Base-by-base conservation (phyloP, 768 basidiomycete species). In the Leccinellum rugosiceps region DNA sequence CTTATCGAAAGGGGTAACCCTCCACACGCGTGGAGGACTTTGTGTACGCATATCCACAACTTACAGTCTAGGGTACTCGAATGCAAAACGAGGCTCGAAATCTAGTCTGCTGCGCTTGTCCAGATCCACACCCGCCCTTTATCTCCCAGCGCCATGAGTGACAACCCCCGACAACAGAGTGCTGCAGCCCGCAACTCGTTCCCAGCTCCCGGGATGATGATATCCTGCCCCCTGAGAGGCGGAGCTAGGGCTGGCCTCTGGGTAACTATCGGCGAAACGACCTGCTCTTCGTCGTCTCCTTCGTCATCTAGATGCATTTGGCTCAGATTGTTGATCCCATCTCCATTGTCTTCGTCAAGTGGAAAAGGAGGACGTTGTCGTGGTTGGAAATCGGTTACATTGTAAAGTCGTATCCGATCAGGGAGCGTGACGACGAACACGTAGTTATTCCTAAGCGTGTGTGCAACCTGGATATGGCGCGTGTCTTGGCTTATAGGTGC, bases 391-490 rank as follows among this genome's bases (percentile, higher is more conserved):
- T 77, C 73, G 14, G 74, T 67, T 25, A 82, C 67, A 46, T 82
- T 85, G 61, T 80, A 65, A 15, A 85, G 65, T 32, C 65, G 75
- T 57, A 86, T 67, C 2, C 63, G 64, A 38, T 70, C 73, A 13
- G 74, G 74, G 17, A 74, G 68, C 0, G 84, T 77, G 60, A 80
- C 65, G 6, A 81, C 68, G 30, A 84, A 67, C 44, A 88, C 63
- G n/a, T 84, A 85, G 60, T 85, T 81, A 58, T 82, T 78, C 17
- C 61, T 72, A 17, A 71, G 68, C 3, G 78, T 76, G 35, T 79
- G 74, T 54, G 74, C 79, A 14, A 84, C 55, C 50, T 79, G 74
- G 31, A 83, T 62, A 21, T 68, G 69, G 4, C 60, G 69, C 31
- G 67, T 64, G 4, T 70, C 66, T 52, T 71, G 67, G 9, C 78